Evolutionary conservation across 441 rosid genomes (phyloP), one percentile per base, ranked within the genome.

Genomic region (Mallotus japonicus): DNA sequence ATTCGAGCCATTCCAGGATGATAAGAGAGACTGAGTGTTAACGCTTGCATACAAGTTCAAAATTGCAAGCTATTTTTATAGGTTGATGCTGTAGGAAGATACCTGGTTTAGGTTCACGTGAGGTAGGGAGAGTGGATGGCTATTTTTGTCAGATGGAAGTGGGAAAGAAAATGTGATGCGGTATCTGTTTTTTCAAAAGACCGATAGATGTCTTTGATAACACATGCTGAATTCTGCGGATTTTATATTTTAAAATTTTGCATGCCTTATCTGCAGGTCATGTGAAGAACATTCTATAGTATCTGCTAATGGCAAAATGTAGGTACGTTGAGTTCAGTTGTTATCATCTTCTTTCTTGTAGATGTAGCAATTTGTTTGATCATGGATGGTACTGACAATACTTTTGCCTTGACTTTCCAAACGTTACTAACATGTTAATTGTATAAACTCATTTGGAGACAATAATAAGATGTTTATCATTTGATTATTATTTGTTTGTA

Each of bases 231-330:
- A 56, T 72, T 53, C 51, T 74, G 44, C 50, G 2, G 55, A 61
- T 75, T 67, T 67, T 62, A 37, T 4, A 20, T 51, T 72, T 78
- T 66, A 74, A 75, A 77, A 68, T 73, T 75, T 80, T 77, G 75
- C 77, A 74, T 83, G 79, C 83, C 81, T 83, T 83, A 65, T 67
- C 81, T 83, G 86, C 90, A 87, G 90, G 88, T 87, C 66, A 14
- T 72, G 67, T 80, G 81, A 76, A 65, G 78, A 75, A 78, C 68
- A 49, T 74, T 70, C 74, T 80, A 77, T 77, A 78, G 78, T 73
- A 76, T 79, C 83, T 80, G 83, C 88, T 73, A 73, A 78, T 81
- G 84, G 80, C 71, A 82, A 81, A 70, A 19, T 71, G 61, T 83
- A 85, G 85, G 86, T 85, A 82, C 68, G 81, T 76, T 17, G 76